Evolutionary conservation across 2,329 filamentous ascomycete genomes (phyloP), one percentile per base, ranked within the genome.

Genomic region (Fusarium anthophilum): DNA sequence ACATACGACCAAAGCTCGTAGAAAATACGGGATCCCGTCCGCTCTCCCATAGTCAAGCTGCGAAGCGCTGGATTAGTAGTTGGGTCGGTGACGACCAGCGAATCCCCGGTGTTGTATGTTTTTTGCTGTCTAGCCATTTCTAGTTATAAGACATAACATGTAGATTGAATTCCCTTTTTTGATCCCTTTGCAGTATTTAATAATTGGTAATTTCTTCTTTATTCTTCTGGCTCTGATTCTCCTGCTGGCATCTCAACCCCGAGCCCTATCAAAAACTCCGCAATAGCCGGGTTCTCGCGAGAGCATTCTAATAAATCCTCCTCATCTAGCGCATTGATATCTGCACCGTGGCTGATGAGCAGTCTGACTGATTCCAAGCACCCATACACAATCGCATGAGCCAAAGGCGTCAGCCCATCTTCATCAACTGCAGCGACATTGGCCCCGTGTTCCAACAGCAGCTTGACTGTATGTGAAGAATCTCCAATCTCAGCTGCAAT

Each of bases 1-100:
- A 54, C 51, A 54, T 54, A 54, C 51, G 51, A 54, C 51, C 51
- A 54, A 38, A 54, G 51, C 51, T 54, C 51, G 51, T 38, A 53
- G 50, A 53, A 48, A 48, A 53, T 53, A 53, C 48, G 48, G 48
- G 48, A 53, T 53, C 48, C 48, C 48, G 48, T 53, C 48, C n/a
- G 48, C 48, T 53, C 48, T 53, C 48, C 30, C 48, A 53, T 53
- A 53, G 48, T 53, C 48, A 53, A 53, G 48, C 48, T 53, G 48
- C 48, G 30, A 53, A 53, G 48, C 48, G 48, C 48, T 51, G 48
- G 48, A 53, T 53, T 53, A 53, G 50, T 53, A 53, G 50, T 53
- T 53, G 32, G 32, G 50, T 53, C 50, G 50, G 50, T 53, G 50
- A 53, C 32, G 50, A 53, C 50, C 50, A 53, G 50, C 50, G 50